phyloP scores from a whole-genome alignment of 441 rosid species.

The Brassica balearica region DNA sequence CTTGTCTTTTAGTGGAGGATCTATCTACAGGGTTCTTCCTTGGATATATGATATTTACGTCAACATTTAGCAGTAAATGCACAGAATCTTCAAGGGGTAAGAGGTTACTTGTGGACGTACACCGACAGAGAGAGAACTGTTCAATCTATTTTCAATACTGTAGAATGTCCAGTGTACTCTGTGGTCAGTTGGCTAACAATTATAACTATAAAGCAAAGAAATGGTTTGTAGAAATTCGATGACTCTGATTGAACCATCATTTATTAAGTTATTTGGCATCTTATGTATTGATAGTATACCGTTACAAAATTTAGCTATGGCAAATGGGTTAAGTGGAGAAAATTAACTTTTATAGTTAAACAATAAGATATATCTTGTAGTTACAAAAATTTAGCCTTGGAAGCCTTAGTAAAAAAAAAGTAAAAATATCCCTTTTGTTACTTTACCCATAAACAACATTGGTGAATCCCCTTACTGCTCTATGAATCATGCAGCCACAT shows the following conservation, averaged over 20 bases:
- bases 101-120: constrained; percentile 1
- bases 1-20: not conserved
- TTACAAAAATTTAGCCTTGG: too few species aligned
- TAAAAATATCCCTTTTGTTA: not conserved
- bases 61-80: constrained; percentile 7
- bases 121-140: constrained; percentile 34
- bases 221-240: constrained; percentile 11
- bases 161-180: constrained; percentile 2
- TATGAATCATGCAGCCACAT: not conserved
- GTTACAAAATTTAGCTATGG: not conserved
- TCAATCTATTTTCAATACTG: constrained; percentile 6
- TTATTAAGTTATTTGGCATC: constrained; percentile 7
- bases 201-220: not conserved
- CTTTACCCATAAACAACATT: constrained; percentile 10
- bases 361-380: not conserved
- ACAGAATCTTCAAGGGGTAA: constrained; percentile 23
- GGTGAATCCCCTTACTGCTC: constrained; percentile 17
- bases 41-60: constrained; percentile 5
- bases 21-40: not conserved
- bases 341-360: not conserved
- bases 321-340: not conserved
- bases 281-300: constrained; percentile 8
- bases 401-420: not conserved
- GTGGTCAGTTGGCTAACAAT: not conserved
- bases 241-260: constrained; percentile 18